Conservation (phyloP, 2,329 filamentous ascomycete genomes). For the Fusarium sp. region DNA sequence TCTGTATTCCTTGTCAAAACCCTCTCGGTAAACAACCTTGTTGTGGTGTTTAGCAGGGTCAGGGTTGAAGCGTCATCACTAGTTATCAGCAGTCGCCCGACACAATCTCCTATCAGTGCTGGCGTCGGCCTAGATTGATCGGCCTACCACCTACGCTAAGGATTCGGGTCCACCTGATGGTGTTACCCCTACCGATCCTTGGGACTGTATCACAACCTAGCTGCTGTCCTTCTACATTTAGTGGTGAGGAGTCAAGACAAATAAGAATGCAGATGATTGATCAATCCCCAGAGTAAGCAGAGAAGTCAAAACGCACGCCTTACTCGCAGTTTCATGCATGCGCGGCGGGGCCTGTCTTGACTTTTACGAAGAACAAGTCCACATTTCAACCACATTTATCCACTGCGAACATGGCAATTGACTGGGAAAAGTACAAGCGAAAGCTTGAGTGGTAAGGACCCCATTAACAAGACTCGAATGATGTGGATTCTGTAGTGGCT, state of each 20-base stretch:
- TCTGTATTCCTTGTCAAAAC: background rate
- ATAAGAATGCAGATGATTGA: constrained; percentile 20
- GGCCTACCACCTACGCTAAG: background rate
- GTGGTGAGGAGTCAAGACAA: constrained; percentile 9
- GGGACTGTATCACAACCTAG: background rate
- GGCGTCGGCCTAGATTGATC: constrained; percentile 20
- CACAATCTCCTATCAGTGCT: background rate
- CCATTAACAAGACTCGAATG: background rate
- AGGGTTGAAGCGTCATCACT: background rate
- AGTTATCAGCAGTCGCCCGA: background rate
- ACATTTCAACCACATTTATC: background rate
- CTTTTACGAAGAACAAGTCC: background rate
- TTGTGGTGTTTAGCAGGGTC: background rate
- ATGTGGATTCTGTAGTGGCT: background rate
- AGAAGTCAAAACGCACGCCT: background rate
- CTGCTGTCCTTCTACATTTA: background rate
- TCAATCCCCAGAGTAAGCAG: background rate
- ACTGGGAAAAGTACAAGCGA: constrained; percentile 21
- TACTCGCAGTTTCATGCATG: constrained; percentile 13
- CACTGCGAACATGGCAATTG: constrained; percentile 4
- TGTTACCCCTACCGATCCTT: background rate
- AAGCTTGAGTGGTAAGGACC: constrained; percentile 24
- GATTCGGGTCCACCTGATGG: background rate
- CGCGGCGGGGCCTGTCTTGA: background rate
- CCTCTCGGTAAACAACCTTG: background rate